These are phyloP conservation scores for Talaromyces stipitatus DNA, from an alignment of 495 filamentous ascomycete species.

Conservation along the genomic window DNA sequence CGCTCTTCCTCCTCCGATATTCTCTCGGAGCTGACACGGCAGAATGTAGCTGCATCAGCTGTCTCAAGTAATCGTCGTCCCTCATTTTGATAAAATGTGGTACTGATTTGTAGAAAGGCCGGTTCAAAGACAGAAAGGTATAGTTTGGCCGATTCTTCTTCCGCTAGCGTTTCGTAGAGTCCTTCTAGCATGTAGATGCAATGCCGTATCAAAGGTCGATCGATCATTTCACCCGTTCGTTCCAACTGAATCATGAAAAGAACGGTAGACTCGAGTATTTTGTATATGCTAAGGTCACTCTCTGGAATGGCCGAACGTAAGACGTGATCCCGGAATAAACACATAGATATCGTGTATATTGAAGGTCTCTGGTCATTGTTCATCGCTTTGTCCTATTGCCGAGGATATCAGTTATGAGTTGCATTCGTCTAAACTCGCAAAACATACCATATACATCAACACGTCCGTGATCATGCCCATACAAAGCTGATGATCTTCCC, in stretches of 20 bases:
- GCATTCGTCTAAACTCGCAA: not conserved
- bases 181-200: constrained; percentile 87
- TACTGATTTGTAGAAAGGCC: constrained; percentile 62
- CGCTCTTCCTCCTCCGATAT: constrained; percentile 74
- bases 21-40: constrained; percentile 65
- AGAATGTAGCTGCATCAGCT: constrained; percentile 75
- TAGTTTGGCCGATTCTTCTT: constrained; percentile 63
- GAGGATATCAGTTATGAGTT: not conserved
- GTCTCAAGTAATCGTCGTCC: constrained; percentile 65
- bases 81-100: constrained; percentile 68
- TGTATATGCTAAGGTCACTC: constrained; percentile 44
- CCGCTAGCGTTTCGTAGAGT: constrained; percentile 72
- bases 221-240: constrained; percentile 80
- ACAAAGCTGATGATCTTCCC: constrained; percentile 81
- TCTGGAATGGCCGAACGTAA: constrained; percentile 48
- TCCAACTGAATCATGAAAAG: constrained; percentile 91
- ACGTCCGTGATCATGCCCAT: constrained; percentile 99
- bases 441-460: constrained; percentile 87
- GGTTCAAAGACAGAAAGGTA: constrained; percentile 81
- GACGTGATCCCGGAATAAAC: constrained; percentile 78
- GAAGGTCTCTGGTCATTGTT: constrained; percentile 61
- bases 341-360: constrained; percentile 78
- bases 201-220: constrained; percentile 72
- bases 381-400: constrained; percentile 63
- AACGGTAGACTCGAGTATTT: constrained; percentile 71